These are phyloP conservation scores for Chytridium lagenaria DNA, from an alignment of 371 early-diverging fungal genomes.

Conservation along the genomic window DNA sequence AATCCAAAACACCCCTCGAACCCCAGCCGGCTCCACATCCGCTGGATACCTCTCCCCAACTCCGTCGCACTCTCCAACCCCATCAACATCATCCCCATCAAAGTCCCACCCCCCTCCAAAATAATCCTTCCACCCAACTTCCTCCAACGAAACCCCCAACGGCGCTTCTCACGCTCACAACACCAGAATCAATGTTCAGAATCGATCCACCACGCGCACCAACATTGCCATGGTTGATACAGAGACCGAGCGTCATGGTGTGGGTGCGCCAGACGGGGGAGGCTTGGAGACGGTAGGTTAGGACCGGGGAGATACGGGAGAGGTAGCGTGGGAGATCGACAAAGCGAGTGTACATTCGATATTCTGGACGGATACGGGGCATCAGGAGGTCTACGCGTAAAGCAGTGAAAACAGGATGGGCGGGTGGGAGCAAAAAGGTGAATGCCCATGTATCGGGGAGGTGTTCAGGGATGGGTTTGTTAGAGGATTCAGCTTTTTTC, in stretches of 20 bases:
- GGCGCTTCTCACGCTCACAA: background rate
- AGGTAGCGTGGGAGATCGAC: background rate
- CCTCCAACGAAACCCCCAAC: no score
- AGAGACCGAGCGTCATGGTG: background rate
- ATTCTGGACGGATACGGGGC: background rate
- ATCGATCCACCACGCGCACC: background rate
- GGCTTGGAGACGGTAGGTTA: background rate
- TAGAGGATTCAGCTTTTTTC: no score
- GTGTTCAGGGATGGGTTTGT: no score
- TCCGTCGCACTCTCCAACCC: no score
- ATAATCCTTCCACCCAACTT: no score
- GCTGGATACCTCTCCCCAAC: no score
- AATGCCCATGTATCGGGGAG: background rate
- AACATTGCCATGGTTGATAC: background rate
- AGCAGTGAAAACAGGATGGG: background rate
- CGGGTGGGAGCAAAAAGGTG: background rate
- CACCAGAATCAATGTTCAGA: background rate
- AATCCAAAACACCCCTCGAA: no score
- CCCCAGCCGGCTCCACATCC: no score
- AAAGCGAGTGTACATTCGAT: background rate
- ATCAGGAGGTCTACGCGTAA: background rate
- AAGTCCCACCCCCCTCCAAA: no score
- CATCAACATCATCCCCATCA: no score
- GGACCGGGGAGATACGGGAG: background rate
- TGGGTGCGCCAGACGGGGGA: background rate